These are phyloP conservation scores for Vigna mungo DNA, from an alignment of 306 rosid species.

Conservation along the genomic window DNA sequence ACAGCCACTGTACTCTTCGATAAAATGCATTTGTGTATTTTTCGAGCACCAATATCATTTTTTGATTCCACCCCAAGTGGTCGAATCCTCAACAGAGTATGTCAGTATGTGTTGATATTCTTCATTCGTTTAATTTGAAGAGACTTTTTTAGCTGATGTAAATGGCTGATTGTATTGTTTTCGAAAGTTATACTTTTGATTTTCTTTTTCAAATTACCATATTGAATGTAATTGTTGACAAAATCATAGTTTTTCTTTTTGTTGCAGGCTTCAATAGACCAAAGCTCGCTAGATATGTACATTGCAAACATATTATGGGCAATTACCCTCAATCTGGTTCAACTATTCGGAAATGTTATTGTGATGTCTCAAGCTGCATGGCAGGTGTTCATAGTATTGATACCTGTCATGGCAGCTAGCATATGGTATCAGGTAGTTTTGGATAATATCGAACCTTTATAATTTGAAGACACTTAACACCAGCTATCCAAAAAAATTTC, in stretches of 20 bases:
- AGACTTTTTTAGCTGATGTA: not conserved
- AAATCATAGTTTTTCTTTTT: slow-evolving; percentile 1
- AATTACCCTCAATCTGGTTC: slow-evolving; percentile 1
- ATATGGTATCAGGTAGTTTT: slow-evolving; percentile 55
- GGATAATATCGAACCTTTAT: not conserved
- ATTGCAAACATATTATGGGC: slow-evolving; percentile 5
- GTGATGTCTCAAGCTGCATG: slow-evolving; percentile 51
- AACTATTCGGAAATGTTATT: slow-evolving; percentile 37
- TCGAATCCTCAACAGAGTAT: slow-evolving; percentile 63
- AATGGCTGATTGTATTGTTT: slow-evolving; percentile 1
- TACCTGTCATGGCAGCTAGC: slow-evolving; percentile 54
- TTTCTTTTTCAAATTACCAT: not conserved
- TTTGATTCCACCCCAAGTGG: slow-evolving; percentile 72
- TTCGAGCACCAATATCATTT: slow-evolving; percentile 79
- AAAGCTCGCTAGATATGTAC: slow-evolving; percentile 44
- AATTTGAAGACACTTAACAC: not conserved
- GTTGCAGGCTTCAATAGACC: slow-evolving; percentile 58
- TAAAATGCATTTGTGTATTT: slow-evolving; percentile 72
- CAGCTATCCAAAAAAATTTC: not conserved
- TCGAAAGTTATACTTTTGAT: not conserved
- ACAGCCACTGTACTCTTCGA: slow-evolving; percentile 73
- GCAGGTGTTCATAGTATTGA: slow-evolving; percentile 47
- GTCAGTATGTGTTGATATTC: slow-evolving; percentile 4
- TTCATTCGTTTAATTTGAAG: slow-evolving; percentile 21
- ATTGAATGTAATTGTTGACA: slow-evolving; percentile 3